Evolutionary conservation across 768 basidiomycete species (phyloP).

Genomic region (Imleria badia): DNA sequence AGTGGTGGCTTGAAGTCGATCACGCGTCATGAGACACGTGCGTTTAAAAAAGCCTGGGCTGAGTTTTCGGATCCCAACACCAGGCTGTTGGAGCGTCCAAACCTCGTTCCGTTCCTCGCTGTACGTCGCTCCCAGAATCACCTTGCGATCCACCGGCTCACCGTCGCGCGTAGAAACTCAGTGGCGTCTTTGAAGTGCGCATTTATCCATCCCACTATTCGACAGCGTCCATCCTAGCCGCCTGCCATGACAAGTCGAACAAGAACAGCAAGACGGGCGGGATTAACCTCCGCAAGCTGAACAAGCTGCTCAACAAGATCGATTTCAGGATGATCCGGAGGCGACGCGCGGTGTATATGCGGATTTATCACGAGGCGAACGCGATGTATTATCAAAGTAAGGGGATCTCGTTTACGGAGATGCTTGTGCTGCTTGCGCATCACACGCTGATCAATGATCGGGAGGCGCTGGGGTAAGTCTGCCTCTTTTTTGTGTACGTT

Average conservation of each 20-base stretch:
- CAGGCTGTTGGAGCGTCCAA: slow-evolving; percentile 68
- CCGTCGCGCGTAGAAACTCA: slow-evolving; percentile 56
- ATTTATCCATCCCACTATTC: slow-evolving; percentile 76
- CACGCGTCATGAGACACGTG: slow-evolving; percentile 87
- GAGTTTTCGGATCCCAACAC: slow-evolving; percentile 77
- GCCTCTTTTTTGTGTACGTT: not conserved
- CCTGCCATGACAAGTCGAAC: slow-evolving; percentile 41
- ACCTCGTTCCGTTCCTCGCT: slow-evolving; percentile 76
- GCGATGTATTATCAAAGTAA: slow-evolving; percentile 67
- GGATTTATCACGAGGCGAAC: slow-evolving; percentile 84
- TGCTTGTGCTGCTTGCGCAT: slow-evolving; percentile 85
- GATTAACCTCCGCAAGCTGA: slow-evolving; percentile 65
- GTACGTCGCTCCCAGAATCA: slow-evolving; percentile 46
- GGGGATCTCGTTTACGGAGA: slow-evolving; percentile 89
- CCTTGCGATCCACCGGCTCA: not conserved
- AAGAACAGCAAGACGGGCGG: slow-evolving; percentile 42
- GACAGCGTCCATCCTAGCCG: slow-evolving; percentile 56
- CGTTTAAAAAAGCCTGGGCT: slow-evolving; percentile 94
- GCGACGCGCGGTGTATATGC: slow-evolving; percentile 67
- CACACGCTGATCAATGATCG: slow-evolving; percentile 90
- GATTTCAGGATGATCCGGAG: slow-evolving; percentile 63
- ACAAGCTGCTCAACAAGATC: slow-evolving; percentile 56
- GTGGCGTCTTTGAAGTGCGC: slow-evolving; percentile 84
- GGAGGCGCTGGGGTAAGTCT: slow-evolving; percentile 80
- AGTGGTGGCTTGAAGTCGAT: slow-evolving; percentile 73